These are phyloP conservation scores for Macrocystidia cucumis DNA, from an alignment of 1,284 basidiomycete genomes.

Conservation along the genomic window DNA sequence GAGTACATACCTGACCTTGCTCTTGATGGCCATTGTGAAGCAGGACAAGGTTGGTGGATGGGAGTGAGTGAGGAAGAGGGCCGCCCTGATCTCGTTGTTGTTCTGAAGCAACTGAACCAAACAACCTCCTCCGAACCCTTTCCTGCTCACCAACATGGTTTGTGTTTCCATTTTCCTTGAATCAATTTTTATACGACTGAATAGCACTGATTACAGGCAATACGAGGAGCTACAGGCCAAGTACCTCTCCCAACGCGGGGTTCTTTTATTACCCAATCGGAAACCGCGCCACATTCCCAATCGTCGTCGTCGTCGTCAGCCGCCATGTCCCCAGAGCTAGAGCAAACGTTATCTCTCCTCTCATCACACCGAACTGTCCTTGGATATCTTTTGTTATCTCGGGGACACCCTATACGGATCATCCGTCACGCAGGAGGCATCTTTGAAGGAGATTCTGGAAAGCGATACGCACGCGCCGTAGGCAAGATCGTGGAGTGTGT, in stretches of 20 bases:
- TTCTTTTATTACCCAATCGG: constrained; percentile 18
- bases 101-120: neutral
- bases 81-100: too few relatives aligned
- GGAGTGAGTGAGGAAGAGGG: too few relatives aligned
- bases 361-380: constrained; percentile 80
- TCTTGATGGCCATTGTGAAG: neutral
- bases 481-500: constrained; percentile 74
- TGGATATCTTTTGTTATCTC: constrained; percentile 80
- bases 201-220: too few relatives aligned
- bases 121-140: constrained; percentile 1
- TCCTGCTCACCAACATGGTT: too few relatives aligned
- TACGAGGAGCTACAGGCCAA: too few relatives aligned
- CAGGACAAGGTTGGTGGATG: too few relatives aligned
- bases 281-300: constrained; percentile 8
- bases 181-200: too few relatives aligned
- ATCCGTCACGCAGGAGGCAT: constrained; percentile 79
- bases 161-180: too few relatives aligned
- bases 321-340: constrained; percentile 54
- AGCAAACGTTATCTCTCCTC: constrained; percentile 70
- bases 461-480: constrained; percentile 73
- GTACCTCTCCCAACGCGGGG: constrained; percentile 15
- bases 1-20: constrained; percentile 1
- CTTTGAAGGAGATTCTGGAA: constrained; percentile 83
- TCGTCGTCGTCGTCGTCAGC: constrained; percentile 8
- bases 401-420: constrained; percentile 59